Conservation (phyloP, 495 filamentous ascomycete species). For the Extremus antarcticus region DNA sequence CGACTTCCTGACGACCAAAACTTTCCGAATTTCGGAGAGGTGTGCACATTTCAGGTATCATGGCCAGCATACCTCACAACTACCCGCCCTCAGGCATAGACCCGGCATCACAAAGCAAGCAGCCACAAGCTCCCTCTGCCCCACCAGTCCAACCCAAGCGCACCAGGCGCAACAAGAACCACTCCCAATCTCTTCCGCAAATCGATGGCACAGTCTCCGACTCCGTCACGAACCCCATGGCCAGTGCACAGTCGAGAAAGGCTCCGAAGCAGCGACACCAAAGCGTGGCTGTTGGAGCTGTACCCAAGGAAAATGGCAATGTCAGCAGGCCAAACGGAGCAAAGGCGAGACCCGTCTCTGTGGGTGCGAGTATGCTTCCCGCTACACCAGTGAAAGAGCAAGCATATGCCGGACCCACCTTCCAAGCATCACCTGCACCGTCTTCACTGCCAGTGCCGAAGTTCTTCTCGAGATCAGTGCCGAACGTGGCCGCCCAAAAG, state of each 20-base stretch:
- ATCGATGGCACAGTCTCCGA: slow-evolving; percentile 15
- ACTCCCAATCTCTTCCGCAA: neutral
- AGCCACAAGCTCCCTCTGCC: neutral
- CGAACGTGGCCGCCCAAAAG: slow-evolving; percentile 42
- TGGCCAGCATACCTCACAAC: neutral
- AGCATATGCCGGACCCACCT: slow-evolving; percentile 86
- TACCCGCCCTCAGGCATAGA: neutral
- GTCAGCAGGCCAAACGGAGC: slow-evolving; percentile 4
- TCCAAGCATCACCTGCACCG: slow-evolving; percentile 88
- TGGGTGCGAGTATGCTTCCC: slow-evolving; percentile 24
- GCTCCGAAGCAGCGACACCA: slow-evolving; percentile 11
- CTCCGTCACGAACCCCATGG: slow-evolving; percentile 8
- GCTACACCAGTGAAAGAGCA: slow-evolving; percentile 39
- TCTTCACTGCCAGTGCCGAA: slow-evolving; percentile 87
- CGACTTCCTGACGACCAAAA: neutral
- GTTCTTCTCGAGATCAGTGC: slow-evolving; percentile 75
- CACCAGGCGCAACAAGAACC: neutral
- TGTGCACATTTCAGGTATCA: neutral
- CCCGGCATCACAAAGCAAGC: neutral
- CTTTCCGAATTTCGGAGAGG: neutral
- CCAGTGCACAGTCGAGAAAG: slow-evolving; percentile 8
- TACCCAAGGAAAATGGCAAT: neutral
- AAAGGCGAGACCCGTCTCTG: slow-evolving; percentile 12
- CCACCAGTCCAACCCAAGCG: slow-evolving; percentile 1
- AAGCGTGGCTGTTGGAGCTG: slow-evolving; percentile 2